Conservation (phyloP, 176 grass and related monocot species). For the Carex myosuroides region DNA sequence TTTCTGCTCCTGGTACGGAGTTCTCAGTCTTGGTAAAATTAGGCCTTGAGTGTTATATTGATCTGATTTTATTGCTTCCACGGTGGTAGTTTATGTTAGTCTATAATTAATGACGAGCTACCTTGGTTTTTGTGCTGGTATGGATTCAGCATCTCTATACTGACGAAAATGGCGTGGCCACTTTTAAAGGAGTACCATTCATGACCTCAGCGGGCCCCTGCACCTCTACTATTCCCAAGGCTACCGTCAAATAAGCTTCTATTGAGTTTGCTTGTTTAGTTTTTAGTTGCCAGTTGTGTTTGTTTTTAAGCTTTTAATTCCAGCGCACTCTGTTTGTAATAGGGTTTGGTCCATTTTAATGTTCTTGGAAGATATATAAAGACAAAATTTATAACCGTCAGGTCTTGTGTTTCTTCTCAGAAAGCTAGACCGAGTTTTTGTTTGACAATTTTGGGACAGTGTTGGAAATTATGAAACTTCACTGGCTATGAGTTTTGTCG, state of each 20-base stretch:
- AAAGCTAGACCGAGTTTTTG: background rate
- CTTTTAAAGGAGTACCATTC: constrained; percentile 64
- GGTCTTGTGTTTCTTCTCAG: background rate
- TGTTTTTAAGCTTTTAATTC: background rate
- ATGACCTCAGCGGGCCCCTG: constrained; percentile 70
- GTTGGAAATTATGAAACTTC: background rate
- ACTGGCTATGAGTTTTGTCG: background rate
- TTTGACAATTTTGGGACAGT: background rate
- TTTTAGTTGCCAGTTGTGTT: background rate
- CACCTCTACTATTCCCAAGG: constrained; percentile 56
- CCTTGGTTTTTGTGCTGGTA: constrained; percentile 1
- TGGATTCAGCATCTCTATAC: constrained; percentile 59
- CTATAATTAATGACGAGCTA: background rate
- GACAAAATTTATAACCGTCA: background rate
- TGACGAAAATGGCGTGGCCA: constrained; percentile 62
- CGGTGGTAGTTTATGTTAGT: background rate
- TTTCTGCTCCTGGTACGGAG: background rate
- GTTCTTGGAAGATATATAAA: background rate
- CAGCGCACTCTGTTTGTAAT: background rate
- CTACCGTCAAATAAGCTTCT: constrained; percentile 51
- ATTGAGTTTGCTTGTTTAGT: background rate
- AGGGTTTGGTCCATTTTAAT: background rate
- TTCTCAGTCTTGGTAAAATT: background rate
- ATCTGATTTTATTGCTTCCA: background rate
- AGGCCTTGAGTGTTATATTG: background rate